A percentile compares a stretch with the other conserved stretches of the same genome.
Conservation (phyloP, 768 basidiomycete species). For the Pleurotus cornucopiae region DNA sequence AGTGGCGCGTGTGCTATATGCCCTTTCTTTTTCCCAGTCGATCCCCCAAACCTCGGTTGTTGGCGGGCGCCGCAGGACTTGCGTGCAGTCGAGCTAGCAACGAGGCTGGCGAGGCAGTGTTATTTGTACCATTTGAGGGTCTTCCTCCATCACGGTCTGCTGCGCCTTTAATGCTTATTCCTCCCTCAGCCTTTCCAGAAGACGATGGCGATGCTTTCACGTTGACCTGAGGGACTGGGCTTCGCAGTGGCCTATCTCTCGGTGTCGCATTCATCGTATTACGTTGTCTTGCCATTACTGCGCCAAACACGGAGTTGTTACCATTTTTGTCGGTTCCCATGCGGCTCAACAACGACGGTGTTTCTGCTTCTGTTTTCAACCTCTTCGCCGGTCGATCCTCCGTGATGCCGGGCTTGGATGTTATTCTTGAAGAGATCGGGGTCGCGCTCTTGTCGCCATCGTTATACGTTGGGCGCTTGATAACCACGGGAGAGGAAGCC, state of each 20-base stretch:
- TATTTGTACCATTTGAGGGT: neutral
- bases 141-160: constrained; percentile 22
- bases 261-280: constrained; percentile 15
- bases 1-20: constrained; percentile 10
- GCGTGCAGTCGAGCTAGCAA: constrained; percentile 32
- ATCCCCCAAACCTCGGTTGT: constrained; percentile 12
- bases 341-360: constrained; percentile 42
- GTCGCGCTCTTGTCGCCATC: neutral
- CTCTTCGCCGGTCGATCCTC: constrained; percentile 28
- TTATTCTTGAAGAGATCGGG: too few species aligned
- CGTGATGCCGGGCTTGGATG: too few species aligned
- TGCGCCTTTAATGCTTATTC: constrained; percentile 53
- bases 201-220: too few species aligned
- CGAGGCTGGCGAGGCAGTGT: constrained; percentile 15
- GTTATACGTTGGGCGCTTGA: neutral
- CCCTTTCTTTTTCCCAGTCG: constrained; percentile 22
- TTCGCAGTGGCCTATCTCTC: too few species aligned
- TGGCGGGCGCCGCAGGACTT: constrained; percentile 9
- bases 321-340: constrained; percentile 18
- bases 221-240: constrained; percentile 10
- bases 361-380: constrained; percentile 19
- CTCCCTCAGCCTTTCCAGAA: constrained; percentile 25
- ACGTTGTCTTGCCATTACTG: constrained; percentile 1
- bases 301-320: neutral
- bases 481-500: neutral